A percentile compares a stretch with the other conserved stretches of the same genome.
Evolutionary conservation across 129 eudicot species (phyloP).

Genomic region (Flaveria trinervia): DNA sequence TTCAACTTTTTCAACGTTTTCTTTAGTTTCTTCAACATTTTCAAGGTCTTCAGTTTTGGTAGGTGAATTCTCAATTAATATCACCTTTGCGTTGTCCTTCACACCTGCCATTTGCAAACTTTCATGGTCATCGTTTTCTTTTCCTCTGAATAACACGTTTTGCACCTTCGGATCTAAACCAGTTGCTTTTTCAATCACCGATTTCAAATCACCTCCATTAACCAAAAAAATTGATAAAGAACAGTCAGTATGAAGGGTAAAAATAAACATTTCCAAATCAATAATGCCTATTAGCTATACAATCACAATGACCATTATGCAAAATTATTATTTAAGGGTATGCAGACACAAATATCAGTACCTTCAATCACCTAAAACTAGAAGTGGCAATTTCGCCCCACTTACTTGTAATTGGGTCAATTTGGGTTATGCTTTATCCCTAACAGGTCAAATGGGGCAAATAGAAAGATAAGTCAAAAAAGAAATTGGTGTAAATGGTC

Average conservation of each 20-base stretch:
- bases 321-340: background rate
- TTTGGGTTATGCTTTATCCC: background rate
- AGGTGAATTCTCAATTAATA: constrained; percentile 48
- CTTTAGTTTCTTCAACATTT: constrained; percentile 54
- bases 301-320: constrained; percentile 7
- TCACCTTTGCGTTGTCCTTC: constrained; percentile 65
- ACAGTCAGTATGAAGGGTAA: background rate
- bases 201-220: constrained; percentile 68
- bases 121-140: constrained; percentile 65
- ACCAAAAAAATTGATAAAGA: constrained; percentile 13
- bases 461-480: background rate
- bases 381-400: background rate
- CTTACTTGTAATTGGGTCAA: background rate
- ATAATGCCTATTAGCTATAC: background rate
- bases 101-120: constrained; percentile 60
- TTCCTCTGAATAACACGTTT: constrained; percentile 71
- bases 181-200: constrained; percentile 51
- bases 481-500: background rate
- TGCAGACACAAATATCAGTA: background rate
- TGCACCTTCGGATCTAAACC: constrained; percentile 67
- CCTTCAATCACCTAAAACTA: constrained; percentile 6
- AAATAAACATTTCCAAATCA: background rate
- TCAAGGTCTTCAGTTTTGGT: constrained; percentile 34
- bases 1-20: constrained; percentile 46
- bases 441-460: background rate